Conservation (phyloP, 306 rosid species). For the Adenanthera pavonina region DNA sequence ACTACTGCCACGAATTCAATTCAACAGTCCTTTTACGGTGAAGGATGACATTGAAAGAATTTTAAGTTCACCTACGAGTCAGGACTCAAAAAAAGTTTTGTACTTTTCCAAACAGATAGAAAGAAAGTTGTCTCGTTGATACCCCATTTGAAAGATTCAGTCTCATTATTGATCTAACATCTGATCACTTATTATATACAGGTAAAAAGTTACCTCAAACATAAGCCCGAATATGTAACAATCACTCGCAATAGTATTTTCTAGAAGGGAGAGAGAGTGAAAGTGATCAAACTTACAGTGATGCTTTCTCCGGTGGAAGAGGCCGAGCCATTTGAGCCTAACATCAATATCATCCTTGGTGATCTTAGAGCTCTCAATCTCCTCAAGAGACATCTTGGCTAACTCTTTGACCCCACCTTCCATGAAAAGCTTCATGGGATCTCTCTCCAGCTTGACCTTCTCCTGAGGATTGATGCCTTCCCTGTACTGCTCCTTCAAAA, state of each 20-base stretch:
- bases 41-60: neutral
- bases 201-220: neutral
- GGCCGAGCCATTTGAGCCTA: constrained; percentile 98
- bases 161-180: neutral
- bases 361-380: constrained; percentile 67
- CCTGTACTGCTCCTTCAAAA: constrained; percentile 78
- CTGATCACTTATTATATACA: neutral
- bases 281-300: constrained; percentile 65
- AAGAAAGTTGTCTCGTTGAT: neutral
- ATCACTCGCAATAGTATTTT: neutral
- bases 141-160: neutral
- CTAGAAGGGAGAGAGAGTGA: neutral
- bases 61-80: no score
- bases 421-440: constrained; percentile 89
- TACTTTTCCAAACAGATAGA: neutral
- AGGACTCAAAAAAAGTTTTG: no score
- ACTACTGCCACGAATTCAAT: neutral
- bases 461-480: constrained; percentile 78
- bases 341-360: constrained; percentile 89
- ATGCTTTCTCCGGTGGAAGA: constrained; percentile 88
- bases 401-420: constrained; percentile 76
- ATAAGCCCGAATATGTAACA: neutral
- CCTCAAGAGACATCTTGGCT: constrained; percentile 68
- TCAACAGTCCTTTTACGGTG: neutral
- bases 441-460: constrained; percentile 78